A percentile compares a stretch with the other conserved stretches of the same genome.
Conservation (phyloP, 371 early-diverging fungal genomes). For the Mortierella sp. region DNA sequence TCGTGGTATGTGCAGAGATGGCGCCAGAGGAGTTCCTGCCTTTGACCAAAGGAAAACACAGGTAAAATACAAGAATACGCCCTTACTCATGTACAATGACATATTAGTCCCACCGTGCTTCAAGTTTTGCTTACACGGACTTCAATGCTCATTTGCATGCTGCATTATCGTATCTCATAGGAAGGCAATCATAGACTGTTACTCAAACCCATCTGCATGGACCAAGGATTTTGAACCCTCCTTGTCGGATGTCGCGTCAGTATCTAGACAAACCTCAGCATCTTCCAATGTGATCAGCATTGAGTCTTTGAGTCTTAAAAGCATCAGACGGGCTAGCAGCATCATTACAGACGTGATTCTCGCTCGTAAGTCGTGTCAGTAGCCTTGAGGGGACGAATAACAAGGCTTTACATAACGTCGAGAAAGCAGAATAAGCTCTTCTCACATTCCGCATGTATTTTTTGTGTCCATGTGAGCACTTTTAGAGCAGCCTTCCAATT, state of each 20-base stretch:
- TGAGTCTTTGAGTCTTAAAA: conserved; percentile 8
- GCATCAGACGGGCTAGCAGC: conserved; percentile 18
- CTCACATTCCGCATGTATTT: too few species aligned
- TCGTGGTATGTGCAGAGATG: conserved; percentile 44
- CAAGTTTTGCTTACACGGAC: too few species aligned
- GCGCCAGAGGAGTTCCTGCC: conserved; percentile 31
- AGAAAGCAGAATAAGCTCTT: too few species aligned
- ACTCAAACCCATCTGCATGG: conserved; percentile 50
- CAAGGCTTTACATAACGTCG: too few species aligned
- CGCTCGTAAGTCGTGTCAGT: conserved; percentile 12
- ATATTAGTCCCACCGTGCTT: too few species aligned
- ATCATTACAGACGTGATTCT: conserved; percentile 21
- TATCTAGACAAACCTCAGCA: background rate
- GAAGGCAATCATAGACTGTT: conserved; percentile 30
- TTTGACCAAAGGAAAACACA: conserved; percentile 25
- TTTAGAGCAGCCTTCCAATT: conserved; percentile 19
- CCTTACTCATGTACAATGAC: too few species aligned
- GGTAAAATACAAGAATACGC: background rate
- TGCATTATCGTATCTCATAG: too few species aligned
- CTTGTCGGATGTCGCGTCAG: background rate
- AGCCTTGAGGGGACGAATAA: too few species aligned
- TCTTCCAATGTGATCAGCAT: conserved; percentile 5
- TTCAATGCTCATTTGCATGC: too few species aligned
- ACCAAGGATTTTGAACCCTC: conserved; percentile 10
- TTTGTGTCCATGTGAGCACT: too few species aligned